A percentile compares a stretch with the other conserved stretches of the same genome.
These are phyloP conservation scores for Stemphylium beticola DNA, from an alignment of 2,329 filamentous ascomycete species.

Conservation along the genomic window DNA sequence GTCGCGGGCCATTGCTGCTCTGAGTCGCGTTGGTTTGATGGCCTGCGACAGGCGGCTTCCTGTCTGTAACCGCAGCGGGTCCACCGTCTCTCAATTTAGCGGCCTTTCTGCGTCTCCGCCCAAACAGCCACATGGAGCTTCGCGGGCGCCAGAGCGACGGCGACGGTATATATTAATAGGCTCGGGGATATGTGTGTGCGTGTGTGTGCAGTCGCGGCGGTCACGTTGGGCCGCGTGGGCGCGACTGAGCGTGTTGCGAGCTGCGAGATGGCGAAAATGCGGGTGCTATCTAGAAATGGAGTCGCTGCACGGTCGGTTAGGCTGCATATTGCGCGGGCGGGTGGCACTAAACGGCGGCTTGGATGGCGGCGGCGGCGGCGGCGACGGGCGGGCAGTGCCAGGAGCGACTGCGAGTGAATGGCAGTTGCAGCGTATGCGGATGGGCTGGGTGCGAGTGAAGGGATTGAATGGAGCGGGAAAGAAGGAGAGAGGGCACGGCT, in stretches of 20 bases:
- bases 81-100: slow-evolving; percentile 54
- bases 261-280: slow-evolving; percentile 15
- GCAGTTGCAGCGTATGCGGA: background rate
- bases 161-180: background rate
- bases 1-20: slow-evolving; percentile 34
- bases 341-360: slow-evolving; percentile 10
- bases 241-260: slow-evolving; percentile 32
- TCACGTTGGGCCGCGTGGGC: slow-evolving; percentile 12
- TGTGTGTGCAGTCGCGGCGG: slow-evolving; percentile 15
- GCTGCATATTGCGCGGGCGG: slow-evolving; percentile 26
- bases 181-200: background rate
- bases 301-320: slow-evolving; percentile 22
- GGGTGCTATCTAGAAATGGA: slow-evolving; percentile 26
- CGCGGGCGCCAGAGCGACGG: slow-evolving; percentile 10
- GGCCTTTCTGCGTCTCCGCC: slow-evolving; percentile 73
- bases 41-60: slow-evolving; percentile 45
- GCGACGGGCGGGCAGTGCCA: background rate
- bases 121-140: slow-evolving; percentile 79
- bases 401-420: background rate
- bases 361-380: too few species aligned
- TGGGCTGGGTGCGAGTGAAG: background rate
- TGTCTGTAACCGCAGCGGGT: slow-evolving; percentile 59
- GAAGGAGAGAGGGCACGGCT: slow-evolving; percentile 15
- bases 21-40: slow-evolving; percentile 24
- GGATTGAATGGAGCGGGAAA: slow-evolving; percentile 1